These are phyloP conservation scores for Ploettnerulaceae sp. DNA, from an alignment of 2,329 filamentous ascomycete species.

Conservation along the genomic window DNA sequence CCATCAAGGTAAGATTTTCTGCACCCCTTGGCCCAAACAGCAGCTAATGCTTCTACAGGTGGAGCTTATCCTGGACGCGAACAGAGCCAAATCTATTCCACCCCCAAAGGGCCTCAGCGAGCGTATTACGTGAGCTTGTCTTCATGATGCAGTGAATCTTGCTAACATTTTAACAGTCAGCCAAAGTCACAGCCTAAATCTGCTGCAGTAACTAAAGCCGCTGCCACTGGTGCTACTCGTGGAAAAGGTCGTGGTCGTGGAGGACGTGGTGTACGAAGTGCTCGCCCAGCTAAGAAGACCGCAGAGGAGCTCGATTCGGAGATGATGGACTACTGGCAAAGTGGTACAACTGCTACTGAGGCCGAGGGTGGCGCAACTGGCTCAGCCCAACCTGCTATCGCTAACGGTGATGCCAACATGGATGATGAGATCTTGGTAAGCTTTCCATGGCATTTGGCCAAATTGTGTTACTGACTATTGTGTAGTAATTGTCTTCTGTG, in stretches of 20 bases:
- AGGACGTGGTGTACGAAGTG: slow-evolving; percentile 47
- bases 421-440: slow-evolving; percentile 53
- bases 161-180: slow-evolving; percentile 41
- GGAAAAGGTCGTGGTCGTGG: slow-evolving; percentile 40
- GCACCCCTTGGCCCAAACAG: slow-evolving; percentile 33
- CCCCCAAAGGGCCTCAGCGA: slow-evolving; percentile 74
- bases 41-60: slow-evolving; percentile 50
- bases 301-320: slow-evolving; percentile 93
- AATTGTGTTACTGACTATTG: slow-evolving; percentile 7
- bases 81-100: slow-evolving; percentile 61
- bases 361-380: slow-evolving; percentile 37
- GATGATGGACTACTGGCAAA: slow-evolving; percentile 89
- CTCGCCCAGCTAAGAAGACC: slow-evolving; percentile 76
- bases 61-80: slow-evolving; percentile 81
- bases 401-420: slow-evolving; percentile 56
- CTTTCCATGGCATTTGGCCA: not conserved
- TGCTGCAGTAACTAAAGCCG: slow-evolving; percentile 70
- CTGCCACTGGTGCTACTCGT: slow-evolving; percentile 47
- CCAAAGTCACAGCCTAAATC: slow-evolving; percentile 76
- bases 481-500: not conserved
- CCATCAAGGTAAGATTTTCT: slow-evolving; percentile 92
- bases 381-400: slow-evolving; percentile 24
- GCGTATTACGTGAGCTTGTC: slow-evolving; percentile 65
- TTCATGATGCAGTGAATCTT: not conserved
- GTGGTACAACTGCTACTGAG: slow-evolving; percentile 43